phyloP scores from a whole-genome alignment of 768 basidiomycete species.

The Tulasnella sp. region DNA sequence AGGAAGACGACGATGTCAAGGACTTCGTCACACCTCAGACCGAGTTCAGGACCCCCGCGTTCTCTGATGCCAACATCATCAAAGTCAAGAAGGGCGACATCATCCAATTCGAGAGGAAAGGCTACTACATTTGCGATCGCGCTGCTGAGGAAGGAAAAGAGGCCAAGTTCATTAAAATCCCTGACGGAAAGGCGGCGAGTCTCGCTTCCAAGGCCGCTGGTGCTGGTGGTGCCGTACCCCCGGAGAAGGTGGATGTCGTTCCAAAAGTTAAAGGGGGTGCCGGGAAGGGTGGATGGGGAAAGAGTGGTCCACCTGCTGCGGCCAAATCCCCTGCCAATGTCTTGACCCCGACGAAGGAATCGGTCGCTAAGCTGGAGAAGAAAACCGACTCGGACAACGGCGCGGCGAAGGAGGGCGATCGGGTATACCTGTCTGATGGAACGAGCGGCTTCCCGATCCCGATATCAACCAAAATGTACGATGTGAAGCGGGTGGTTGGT shows the following conservation, averaged over 20 bases:
- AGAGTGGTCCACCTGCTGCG: conserved; percentile 15
- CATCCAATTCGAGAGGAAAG: conserved; percentile 97
- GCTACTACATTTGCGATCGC: conserved; percentile 83
- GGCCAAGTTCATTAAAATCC: conserved; percentile 80
- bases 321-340: neutral
- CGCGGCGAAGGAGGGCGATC: neutral
- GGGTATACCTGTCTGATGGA: conserved; percentile 21
- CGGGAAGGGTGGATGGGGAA: conserved; percentile 24
- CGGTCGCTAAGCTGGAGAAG: neutral
- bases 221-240: conserved; percentile 20
- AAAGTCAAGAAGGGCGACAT: conserved; percentile 70
- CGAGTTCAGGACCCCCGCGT: conserved; percentile 76
- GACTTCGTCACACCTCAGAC: conserved; percentile 80
- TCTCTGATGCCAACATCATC: conserved; percentile 72
- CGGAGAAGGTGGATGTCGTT: conserved; percentile 17
- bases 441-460: conserved; percentile 26
- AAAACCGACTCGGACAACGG: neutral
- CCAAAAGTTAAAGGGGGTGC: conserved; percentile 21
- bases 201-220: conserved; percentile 63
- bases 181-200: conserved; percentile 73
- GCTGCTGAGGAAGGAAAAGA: conserved; percentile 37
- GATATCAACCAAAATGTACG: conserved; percentile 48
- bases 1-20: conserved; percentile 76
- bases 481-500: conserved; percentile 52
- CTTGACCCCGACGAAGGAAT: conserved; percentile 9